phyloP scores from a whole-genome alignment of 2,329 filamentous ascomycete genomes.

The Phyllosticta citriasiana region DNA sequence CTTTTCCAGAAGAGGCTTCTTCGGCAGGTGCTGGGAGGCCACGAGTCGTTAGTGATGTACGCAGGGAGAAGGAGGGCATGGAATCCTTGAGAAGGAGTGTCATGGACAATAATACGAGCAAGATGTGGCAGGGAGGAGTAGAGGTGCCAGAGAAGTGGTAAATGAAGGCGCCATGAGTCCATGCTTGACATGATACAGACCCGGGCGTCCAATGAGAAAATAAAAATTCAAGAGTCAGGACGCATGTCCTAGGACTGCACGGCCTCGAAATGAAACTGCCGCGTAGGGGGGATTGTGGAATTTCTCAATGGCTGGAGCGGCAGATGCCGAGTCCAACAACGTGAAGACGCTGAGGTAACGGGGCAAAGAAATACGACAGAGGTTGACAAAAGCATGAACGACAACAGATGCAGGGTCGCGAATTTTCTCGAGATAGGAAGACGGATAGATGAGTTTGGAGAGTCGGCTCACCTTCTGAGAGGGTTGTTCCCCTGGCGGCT shows the following conservation, averaged over 20 bases:
- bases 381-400: background rate
- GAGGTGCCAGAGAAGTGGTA: background rate
- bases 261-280: background rate
- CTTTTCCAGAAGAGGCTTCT: conserved; percentile 18
- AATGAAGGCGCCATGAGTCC: background rate
- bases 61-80: conserved; percentile 1
- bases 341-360: background rate
- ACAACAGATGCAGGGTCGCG: background rate
- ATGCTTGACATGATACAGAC: background rate
- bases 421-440: background rate
- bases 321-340: background rate
- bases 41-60: conserved; percentile 9
- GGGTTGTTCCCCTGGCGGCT: background rate
- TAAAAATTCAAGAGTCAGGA: background rate
- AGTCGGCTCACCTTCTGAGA: background rate
- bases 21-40: conserved; percentile 5
- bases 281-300: background rate
- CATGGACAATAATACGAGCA: background rate
- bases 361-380: background rate
- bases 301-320: background rate
- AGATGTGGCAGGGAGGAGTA: background rate
- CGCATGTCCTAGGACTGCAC: background rate
- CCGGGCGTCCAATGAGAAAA: background rate
- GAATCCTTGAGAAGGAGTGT: conserved; percentile 1
- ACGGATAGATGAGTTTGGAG: background rate